phyloP scores from a whole-genome alignment of 2,329 filamentous ascomycete genomes.

The Fusarium begoniae region DNA sequence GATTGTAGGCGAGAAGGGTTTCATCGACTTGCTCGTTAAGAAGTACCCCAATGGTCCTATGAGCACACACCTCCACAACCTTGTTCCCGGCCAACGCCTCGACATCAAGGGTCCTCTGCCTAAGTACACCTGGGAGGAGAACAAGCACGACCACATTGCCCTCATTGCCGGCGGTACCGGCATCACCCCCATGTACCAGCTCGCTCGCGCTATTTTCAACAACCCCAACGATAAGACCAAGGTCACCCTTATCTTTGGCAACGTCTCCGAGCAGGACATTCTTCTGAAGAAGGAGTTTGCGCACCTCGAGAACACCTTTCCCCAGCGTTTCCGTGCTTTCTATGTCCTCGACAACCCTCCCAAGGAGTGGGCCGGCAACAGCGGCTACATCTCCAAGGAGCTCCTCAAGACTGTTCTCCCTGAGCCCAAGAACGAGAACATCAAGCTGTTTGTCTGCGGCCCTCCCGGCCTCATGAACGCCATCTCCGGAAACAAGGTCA shows the following conservation, averaged over 20 bases:
- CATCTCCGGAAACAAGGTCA: conserved; percentile 88
- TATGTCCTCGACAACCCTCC: conserved; percentile 88
- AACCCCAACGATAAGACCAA: conserved; percentile 98
- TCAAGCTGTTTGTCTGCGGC: conserved; percentile 97
- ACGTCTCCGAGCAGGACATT: conserved; percentile 89
- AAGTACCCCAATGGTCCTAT: conserved; percentile 90
- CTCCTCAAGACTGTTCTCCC: conserved; percentile 94
- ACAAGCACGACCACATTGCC: conserved; percentile 92
- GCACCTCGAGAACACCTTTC: conserved; percentile 92
- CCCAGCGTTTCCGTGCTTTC: conserved; percentile 93
- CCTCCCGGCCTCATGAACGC: conserved; percentile 94
- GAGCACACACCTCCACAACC: conserved; percentile 86
- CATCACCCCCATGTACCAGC: conserved; percentile 98
- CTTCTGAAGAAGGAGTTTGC: conserved; percentile 86
- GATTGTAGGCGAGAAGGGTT: conserved; percentile 74
- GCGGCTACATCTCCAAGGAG: conserved; percentile 88
- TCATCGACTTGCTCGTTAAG: conserved; percentile 91
- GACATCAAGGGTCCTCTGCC: conserved; percentile 95
- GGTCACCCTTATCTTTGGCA: conserved; percentile 94
- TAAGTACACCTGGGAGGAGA: conserved; percentile 88
- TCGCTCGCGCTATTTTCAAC: conserved; percentile 89
- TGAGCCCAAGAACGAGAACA: conserved; percentile 88
- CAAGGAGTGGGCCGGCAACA: conserved; percentile 80
- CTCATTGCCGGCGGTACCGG: conserved; percentile 95
- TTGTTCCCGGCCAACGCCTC: conserved; percentile 83